These are phyloP conservation scores for Fusarium denticulatum DNA, from an alignment of 2,329 filamentous ascomycete species.

Conservation along the genomic window DNA sequence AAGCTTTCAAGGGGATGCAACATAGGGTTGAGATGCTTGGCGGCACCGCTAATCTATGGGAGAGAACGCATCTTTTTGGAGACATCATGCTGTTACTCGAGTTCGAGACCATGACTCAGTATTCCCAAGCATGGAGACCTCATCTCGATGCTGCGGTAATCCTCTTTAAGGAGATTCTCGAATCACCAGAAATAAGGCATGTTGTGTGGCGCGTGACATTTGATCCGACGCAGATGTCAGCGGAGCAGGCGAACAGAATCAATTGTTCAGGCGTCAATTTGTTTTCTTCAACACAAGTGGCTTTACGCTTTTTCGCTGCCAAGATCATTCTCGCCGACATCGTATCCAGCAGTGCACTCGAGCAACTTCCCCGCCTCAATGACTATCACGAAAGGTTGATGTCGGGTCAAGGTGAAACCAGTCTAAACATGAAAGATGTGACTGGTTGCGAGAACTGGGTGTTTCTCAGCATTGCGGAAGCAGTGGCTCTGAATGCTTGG, in stretches of 20 bases:
- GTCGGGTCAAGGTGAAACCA: accelerated
- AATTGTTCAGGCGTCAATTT: not conserved
- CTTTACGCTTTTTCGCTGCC: conserved; percentile 49
- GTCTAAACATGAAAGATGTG: not conserved
- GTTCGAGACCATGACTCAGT: conserved; percentile 4
- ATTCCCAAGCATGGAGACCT: not conserved
- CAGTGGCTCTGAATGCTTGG: not conserved
- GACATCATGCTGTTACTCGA: conserved; percentile 7
- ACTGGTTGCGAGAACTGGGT: conserved; percentile 23
- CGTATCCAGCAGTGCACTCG: conserved; percentile 2
- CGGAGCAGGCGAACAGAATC: not conserved
- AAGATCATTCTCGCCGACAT: conserved; percentile 45
- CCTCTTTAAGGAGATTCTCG: not conserved
- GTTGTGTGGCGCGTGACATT: not conserved
- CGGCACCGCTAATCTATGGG: not conserved
- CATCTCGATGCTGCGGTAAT: not conserved
- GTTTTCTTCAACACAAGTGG: conserved; percentile 45
- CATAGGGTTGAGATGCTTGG: not conserved
- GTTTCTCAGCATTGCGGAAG: not conserved
- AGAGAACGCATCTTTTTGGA: not conserved
- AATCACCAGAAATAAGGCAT: not conserved
- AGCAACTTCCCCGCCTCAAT: not conserved
- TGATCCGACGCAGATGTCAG: not conserved
- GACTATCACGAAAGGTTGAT: not conserved
- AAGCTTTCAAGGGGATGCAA: conserved; percentile 2